A percentile compares a stretch with the other conserved stretches of the same genome.
These are phyloP conservation scores for Trichoderma atroviride DNA, from an alignment of 2,329 filamentous ascomycete genomes.

Conservation along the genomic window DNA sequence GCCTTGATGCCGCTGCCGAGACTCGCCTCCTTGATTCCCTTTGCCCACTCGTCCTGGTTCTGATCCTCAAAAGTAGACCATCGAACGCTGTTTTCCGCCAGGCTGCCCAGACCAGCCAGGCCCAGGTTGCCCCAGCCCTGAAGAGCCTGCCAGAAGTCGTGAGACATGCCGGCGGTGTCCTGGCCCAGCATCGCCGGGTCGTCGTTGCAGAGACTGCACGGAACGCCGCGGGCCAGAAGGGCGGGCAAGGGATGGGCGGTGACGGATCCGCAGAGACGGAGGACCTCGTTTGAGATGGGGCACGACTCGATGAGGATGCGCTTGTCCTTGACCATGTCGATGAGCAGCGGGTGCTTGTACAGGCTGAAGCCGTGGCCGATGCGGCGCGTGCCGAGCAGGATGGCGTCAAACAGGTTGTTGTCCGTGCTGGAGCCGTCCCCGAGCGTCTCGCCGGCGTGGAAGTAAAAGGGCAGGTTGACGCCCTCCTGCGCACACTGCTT, in stretches of 20 bases:
- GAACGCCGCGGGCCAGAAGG: conserved; percentile 79
- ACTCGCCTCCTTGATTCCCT: conserved; percentile 73
- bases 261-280: conserved; percentile 76
- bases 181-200: conserved; percentile 89
- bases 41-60: conserved; percentile 67
- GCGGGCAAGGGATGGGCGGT: conserved; percentile 80
- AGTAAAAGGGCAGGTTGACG: conserved; percentile 89
- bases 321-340: conserved; percentile 87
- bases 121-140: conserved; percentile 93
- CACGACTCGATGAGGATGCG: conserved; percentile 88
- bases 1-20: conserved; percentile 73
- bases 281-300: conserved; percentile 86
- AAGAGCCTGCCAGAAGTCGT: conserved; percentile 92
- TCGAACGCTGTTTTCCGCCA: conserved; percentile 90
- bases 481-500: conserved; percentile 78
- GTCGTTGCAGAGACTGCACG: conserved; percentile 85
- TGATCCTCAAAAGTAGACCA: conserved; percentile 91
- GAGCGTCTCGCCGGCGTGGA: conserved; percentile 89
- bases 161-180: conserved; percentile 77
- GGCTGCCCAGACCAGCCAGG: conserved; percentile 77
- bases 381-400: conserved; percentile 81
- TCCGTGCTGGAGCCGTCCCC: conserved; percentile 75
- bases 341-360: conserved; percentile 86
- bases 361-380: conserved; percentile 90
- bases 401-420: conserved; percentile 82